phyloP scores from a whole-genome alignment of 768 basidiomycete species.

The Boletus huronensis region DNA sequence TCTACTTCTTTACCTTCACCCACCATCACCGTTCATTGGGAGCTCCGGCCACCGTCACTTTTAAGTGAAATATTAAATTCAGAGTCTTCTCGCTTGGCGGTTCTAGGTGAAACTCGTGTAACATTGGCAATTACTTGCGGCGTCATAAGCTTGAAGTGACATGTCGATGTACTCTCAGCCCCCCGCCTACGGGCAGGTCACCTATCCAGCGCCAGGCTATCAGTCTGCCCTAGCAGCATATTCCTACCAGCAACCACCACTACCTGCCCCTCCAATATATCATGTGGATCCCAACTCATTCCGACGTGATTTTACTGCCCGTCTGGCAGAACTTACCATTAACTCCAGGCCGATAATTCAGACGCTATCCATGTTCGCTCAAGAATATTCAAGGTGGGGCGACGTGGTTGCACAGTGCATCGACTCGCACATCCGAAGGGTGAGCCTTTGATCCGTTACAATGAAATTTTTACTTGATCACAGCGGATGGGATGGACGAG shows the following conservation, averaged over 20 bases:
- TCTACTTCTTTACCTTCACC: slow-evolving; percentile 42
- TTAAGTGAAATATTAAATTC: slow-evolving; percentile 51
- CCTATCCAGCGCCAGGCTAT: slow-evolving; percentile 49
- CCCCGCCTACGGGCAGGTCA: slow-evolving; percentile 53
- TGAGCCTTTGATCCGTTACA: slow-evolving; percentile 51
- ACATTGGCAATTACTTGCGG: slow-evolving; percentile 29
- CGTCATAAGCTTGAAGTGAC: slow-evolving; percentile 38
- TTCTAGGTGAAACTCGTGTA: slow-evolving; percentile 34
- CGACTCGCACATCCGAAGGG: slow-evolving; percentile 80
- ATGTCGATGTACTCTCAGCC: slow-evolving; percentile 67
- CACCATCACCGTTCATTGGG: slow-evolving; percentile 43
- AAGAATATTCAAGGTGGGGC: slow-evolving; percentile 76
- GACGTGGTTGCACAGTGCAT: slow-evolving; percentile 79
- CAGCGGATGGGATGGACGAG: slow-evolving; percentile 28
- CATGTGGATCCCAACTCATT: slow-evolving; percentile 66
- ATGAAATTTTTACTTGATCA: slow-evolving; percentile 25
- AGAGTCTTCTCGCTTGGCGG: slow-evolving; percentile 28
- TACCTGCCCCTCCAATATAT: slow-evolving; percentile 40
- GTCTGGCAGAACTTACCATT: slow-evolving; percentile 80
- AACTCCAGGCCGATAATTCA: slow-evolving; percentile 96
- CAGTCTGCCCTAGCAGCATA: slow-evolving; percentile 42
- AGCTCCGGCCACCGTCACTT: slow-evolving; percentile 39
- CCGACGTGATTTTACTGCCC: slow-evolving; percentile 70
- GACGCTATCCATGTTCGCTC: slow-evolving; percentile 86
- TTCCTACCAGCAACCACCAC: slow-evolving; percentile 47